A percentile compares a stretch with the other conserved stretches of the same genome.
phyloP scores from a whole-genome alignment of 2,329 filamentous ascomycete species.

The Pyricularia pennisetigena region DNA sequence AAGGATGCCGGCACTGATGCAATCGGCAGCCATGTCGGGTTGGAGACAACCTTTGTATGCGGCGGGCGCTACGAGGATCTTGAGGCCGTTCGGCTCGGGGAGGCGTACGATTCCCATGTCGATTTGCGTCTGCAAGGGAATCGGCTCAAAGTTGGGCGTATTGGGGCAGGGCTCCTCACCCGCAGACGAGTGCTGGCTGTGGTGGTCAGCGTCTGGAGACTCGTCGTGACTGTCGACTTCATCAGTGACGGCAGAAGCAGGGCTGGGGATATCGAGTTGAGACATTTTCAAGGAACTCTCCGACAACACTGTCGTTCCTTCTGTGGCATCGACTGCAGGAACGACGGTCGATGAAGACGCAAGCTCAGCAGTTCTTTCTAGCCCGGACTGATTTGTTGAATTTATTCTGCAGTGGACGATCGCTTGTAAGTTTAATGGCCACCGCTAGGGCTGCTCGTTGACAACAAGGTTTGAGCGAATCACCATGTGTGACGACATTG shows the following conservation, averaged over 20 bases:
- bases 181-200: background rate
- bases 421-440: background rate
- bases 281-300: background rate
- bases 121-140: background rate
- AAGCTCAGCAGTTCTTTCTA: background rate
- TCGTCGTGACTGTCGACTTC: background rate
- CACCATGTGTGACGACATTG: background rate
- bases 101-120: background rate
- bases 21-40: constrained; percentile 36
- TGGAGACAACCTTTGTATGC: constrained; percentile 44
- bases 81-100: background rate
- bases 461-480: background rate
- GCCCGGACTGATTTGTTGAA: background rate
- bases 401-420: background rate
- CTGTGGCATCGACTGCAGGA: background rate
- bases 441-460: background rate
- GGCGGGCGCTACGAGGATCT: constrained; percentile 37
- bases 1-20: constrained; percentile 36
- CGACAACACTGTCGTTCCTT: background rate
- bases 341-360: background rate
- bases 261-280: background rate
- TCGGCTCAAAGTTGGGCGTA: background rate
- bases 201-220: background rate
- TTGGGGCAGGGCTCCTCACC: background rate
- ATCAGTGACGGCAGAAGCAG: background rate